These are phyloP conservation scores for Neoboletus brunneissimus DNA, from an alignment of 768 basidiomycete genomes.

Conservation along the genomic window DNA sequence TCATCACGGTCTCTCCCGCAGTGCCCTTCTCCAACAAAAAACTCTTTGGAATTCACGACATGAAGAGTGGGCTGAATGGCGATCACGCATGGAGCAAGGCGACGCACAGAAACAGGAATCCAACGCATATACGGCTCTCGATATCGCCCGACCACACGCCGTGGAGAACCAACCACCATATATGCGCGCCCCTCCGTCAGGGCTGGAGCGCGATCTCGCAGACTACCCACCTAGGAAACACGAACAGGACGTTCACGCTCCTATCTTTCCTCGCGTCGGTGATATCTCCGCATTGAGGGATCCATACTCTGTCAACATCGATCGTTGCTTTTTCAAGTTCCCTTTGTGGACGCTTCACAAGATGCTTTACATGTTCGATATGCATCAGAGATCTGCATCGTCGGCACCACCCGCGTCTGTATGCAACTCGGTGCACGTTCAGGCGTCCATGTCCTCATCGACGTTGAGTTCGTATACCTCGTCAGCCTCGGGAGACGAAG, in stretches of 20 bases:
- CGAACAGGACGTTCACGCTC: constrained; percentile 21
- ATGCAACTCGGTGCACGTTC: constrained; percentile 7
- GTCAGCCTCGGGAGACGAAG: constrained; percentile 29
- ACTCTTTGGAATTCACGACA: constrained; percentile 60
- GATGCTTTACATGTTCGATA: constrained; percentile 59
- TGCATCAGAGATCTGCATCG: constrained; percentile 36
- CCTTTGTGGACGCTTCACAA: constrained; percentile 67
- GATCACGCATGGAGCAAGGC: constrained; percentile 13
- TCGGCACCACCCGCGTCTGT: constrained; percentile 7
- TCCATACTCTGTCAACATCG: constrained; percentile 53
- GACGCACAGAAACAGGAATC: neutral
- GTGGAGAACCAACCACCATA: constrained; percentile 13
- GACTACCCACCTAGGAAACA: constrained; percentile 2
- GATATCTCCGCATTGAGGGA: constrained; percentile 59
- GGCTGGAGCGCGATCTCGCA: constrained; percentile 30
- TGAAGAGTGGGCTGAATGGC: constrained; percentile 47
- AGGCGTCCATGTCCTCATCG: constrained; percentile 19
- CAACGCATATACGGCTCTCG: constrained; percentile 31
- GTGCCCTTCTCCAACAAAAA: constrained; percentile 57
- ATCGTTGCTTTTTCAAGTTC: constrained; percentile 55
- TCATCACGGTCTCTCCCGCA: constrained; percentile 63
- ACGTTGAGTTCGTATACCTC: constrained; percentile 20
- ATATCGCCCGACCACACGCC: neutral
- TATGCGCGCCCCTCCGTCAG: constrained; percentile 25
- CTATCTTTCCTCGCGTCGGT: constrained; percentile 57